Evolutionary conservation across 169 alveolate genomes (phyloP), one percentile per base, ranked within the genome.

Genomic region (Eimeria praecox): DNA sequence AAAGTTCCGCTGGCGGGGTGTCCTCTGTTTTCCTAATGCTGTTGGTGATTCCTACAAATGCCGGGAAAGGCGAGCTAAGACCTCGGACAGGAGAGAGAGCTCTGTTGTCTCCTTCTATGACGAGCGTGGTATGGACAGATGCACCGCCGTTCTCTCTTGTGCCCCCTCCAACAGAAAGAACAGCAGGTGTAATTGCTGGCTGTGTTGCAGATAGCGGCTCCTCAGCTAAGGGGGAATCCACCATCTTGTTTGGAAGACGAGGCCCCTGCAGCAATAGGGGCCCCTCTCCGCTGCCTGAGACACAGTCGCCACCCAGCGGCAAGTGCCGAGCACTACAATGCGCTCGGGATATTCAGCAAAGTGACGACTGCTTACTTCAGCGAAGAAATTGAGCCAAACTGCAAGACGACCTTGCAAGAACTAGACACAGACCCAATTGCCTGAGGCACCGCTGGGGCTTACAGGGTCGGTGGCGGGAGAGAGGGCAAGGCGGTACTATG

Each of bases 391-490:
- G 66, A 78, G 69, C 40, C 64, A 44, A 49, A 49, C 30, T 78
- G 38, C 66, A 49, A 78, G 6, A 38, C 30, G 40, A 3, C 69
- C 42, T 30, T 10, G 66, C 44, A n/a, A 18, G 88, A 24, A n/a
- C 46, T 78, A 78, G 66, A 30, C 24, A 14, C 88, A 27, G 64
- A 27, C 24, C 64, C 88, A 27, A 42, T 12, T 78, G 66, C 40
- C 44, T 78, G 88, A 49, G 59, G 88, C 59, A 78, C 64, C 83
- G 83, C 42, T 78, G 88, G 88, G 88, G 88, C 66, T 78, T 27
- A 27, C 40, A 30, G 88, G 88, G 87, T 77, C 87, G 87, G 87
- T 42, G 64, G 87, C 49, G 80, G 44, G 80, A 20, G 8, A 20
- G n/a, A 10, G 80, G 80, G 46, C 49, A 69, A 2, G 49, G 80